phyloP scores from a whole-genome alignment of 305 asterid species.

The Plantago lanceolata region DNA sequence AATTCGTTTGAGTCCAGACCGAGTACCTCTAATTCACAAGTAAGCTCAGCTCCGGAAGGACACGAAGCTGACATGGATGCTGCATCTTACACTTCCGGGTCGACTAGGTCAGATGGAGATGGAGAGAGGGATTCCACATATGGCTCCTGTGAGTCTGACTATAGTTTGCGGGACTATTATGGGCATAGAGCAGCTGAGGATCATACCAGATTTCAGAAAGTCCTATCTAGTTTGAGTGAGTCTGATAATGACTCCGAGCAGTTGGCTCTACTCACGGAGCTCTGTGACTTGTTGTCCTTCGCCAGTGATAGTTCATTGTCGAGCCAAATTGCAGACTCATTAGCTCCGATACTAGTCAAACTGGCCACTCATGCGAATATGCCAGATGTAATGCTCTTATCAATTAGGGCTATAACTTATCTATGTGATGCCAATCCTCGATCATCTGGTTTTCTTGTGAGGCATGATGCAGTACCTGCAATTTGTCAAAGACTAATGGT shows the following conservation, averaged over 20 bases:
- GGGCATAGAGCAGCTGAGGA: constrained; percentile 50
- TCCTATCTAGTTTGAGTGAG: constrained; percentile 58
- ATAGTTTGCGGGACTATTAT: constrained; percentile 54
- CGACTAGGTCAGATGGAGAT: constrained; percentile 73
- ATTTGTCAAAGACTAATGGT: constrained; percentile 77
- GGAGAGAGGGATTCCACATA: constrained; percentile 66
- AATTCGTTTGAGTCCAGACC: constrained; percentile 63
- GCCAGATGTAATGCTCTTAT: constrained; percentile 75
- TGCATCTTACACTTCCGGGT: constrained; percentile 68
- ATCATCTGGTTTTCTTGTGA: constrained; percentile 66
- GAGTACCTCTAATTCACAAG: constrained; percentile 59
- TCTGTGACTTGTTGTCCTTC: constrained; percentile 83
- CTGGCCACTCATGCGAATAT: constrained; percentile 69
- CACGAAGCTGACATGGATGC: constrained; percentile 74
- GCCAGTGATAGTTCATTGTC: constrained; percentile 73
- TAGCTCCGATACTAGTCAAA: constrained; percentile 67
- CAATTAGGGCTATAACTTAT: constrained; percentile 89
- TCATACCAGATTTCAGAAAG: constrained; percentile 59
- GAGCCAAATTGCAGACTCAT: constrained; percentile 66
- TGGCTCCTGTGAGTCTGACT: constrained; percentile 81
- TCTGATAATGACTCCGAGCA: constrained; percentile 71
- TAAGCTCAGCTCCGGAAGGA: constrained; percentile 42
- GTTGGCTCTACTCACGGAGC: constrained; percentile 75
- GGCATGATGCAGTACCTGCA: constrained; percentile 77
- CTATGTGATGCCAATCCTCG: constrained; percentile 83